phyloP scores from a whole-genome alignment of 148 eudicot species.

The Rhododendron ovatum region DNA sequence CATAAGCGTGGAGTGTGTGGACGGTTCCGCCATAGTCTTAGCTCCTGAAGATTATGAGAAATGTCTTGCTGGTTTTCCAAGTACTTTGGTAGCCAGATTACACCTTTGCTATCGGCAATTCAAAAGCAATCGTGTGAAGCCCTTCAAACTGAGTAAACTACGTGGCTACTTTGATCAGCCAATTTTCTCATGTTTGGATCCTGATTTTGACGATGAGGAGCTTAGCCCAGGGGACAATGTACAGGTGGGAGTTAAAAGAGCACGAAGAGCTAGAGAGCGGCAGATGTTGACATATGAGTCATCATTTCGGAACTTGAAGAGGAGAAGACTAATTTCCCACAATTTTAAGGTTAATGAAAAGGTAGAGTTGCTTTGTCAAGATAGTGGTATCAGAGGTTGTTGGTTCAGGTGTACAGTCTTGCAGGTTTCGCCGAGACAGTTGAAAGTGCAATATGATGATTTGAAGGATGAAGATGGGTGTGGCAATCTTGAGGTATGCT shows the following conservation, averaged over 20 bases:
- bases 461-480: slow-evolving; percentile 71
- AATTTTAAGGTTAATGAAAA: slow-evolving; percentile 60
- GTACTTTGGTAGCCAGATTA: slow-evolving; percentile 48
- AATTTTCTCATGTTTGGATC: slow-evolving; percentile 63
- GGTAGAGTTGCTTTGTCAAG: slow-evolving; percentile 82
- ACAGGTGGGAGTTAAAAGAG: slow-evolving; percentile 60
- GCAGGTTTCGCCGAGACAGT: slow-evolving; percentile 56
- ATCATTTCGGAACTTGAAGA: slow-evolving; percentile 30
- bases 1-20: slow-evolving; percentile 92
- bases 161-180: slow-evolving; percentile 83
- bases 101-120: slow-evolving; percentile 83
- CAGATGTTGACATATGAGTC: slow-evolving; percentile 31
- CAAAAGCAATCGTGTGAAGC: slow-evolving; percentile 70
- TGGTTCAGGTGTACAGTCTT: slow-evolving; percentile 87
- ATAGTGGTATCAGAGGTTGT: slow-evolving; percentile 93
- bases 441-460: slow-evolving; percentile 76
- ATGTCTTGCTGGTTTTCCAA: slow-evolving; percentile 52
- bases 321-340: slow-evolving; percentile 9
- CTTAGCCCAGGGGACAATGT: slow-evolving; percentile 41
- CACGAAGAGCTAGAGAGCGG: slow-evolving; percentile 39
- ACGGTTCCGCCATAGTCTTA: slow-evolving; percentile 86
- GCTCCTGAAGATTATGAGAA: slow-evolving; percentile 83
- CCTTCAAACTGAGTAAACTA: slow-evolving; percentile 79
- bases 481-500: slow-evolving; percentile 75
- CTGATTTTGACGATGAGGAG: slow-evolving; percentile 54